These are phyloP conservation scores for Leccinum rimulosum DNA, from an alignment of 768 basidiomycete genomes.

Conservation along the genomic window DNA sequence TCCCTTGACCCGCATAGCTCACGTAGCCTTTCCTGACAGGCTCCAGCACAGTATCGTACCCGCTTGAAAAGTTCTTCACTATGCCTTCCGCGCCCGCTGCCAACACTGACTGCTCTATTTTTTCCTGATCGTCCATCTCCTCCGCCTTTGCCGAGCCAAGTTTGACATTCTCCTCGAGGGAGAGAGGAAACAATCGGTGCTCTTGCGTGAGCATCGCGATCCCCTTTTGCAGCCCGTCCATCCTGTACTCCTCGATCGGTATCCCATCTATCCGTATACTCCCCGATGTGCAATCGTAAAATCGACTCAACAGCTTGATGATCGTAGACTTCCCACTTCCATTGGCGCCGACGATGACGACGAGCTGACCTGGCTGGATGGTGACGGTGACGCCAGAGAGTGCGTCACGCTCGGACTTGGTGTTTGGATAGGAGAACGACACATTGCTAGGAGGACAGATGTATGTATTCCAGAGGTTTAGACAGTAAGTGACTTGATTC, in stretches of 20 bases:
- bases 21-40: slow-evolving; percentile 29
- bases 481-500: no score
- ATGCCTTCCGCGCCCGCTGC: slow-evolving; percentile 43
- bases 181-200: slow-evolving; percentile 37
- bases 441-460: slow-evolving; percentile 40
- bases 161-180: slow-evolving; percentile 41
- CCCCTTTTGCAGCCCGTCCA: slow-evolving; percentile 33
- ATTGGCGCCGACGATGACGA: slow-evolving; percentile 34
- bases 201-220: slow-evolving; percentile 45
- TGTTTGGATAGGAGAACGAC: slow-evolving; percentile 50
- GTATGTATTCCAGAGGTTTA: no score
- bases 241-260: slow-evolving; percentile 32
- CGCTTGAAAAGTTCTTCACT: slow-evolving; percentile 35
- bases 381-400: slow-evolving; percentile 28
- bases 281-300: slow-evolving; percentile 34
- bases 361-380: slow-evolving; percentile 32
- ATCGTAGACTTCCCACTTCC: slow-evolving; percentile 38
- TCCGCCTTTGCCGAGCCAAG: slow-evolving; percentile 29
- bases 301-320: slow-evolving; percentile 40
- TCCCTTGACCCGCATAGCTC: slow-evolving; percentile 22
- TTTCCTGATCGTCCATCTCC: slow-evolving; percentile 12
- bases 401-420: slow-evolving; percentile 22
- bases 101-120: slow-evolving; percentile 20
- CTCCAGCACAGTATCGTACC: slow-evolving; percentile 41
- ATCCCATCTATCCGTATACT: slow-evolving; percentile 39